Conservation (phyloP, 805 yeast species). For the Candida ponderosae region DNA sequence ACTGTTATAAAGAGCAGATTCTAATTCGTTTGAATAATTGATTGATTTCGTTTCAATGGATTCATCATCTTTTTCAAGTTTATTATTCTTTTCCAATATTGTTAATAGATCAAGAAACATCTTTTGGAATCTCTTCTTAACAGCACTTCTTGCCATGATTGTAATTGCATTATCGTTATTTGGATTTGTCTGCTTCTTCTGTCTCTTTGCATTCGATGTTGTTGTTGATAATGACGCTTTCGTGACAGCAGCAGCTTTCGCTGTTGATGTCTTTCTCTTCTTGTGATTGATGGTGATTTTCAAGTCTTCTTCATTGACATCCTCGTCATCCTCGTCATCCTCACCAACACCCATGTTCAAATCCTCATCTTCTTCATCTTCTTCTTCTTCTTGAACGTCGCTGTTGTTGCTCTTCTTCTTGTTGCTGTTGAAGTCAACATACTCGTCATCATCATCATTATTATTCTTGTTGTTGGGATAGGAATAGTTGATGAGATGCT, state of each 20-base stretch:
- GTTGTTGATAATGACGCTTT: background rate
- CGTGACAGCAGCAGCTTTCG: background rate
- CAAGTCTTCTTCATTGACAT: conserved; percentile 9
- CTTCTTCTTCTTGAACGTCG: too few species aligned
- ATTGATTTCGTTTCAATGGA: conserved; percentile 25
- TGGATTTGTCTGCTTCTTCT: conserved; percentile 2
- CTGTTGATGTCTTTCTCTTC: background rate
- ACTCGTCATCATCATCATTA: conserved; percentile 2
- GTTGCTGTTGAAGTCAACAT: too few species aligned
- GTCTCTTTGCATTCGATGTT: background rate
- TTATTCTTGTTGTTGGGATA: background rate
- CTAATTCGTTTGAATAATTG: conserved; percentile 44
- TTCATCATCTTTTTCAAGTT: background rate
- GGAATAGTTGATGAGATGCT: background rate
- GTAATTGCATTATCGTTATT: conserved; percentile 8
- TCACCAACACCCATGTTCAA: conserved; percentile 1
- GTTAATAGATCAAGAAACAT: conserved; percentile 40
- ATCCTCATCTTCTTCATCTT: too few species aligned
- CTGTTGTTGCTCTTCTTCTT: too few species aligned
- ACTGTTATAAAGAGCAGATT: conserved; percentile 32
- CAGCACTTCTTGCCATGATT: conserved; percentile 24
- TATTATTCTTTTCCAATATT: too few species aligned
- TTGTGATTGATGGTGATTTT: conserved; percentile 4
- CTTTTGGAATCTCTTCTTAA: conserved; percentile 38
- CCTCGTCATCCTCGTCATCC: conserved; percentile 8